These are phyloP conservation scores for Eucalyptus brandiana DNA, from an alignment of 345 rosid genomes.

Conservation along the genomic window DNA sequence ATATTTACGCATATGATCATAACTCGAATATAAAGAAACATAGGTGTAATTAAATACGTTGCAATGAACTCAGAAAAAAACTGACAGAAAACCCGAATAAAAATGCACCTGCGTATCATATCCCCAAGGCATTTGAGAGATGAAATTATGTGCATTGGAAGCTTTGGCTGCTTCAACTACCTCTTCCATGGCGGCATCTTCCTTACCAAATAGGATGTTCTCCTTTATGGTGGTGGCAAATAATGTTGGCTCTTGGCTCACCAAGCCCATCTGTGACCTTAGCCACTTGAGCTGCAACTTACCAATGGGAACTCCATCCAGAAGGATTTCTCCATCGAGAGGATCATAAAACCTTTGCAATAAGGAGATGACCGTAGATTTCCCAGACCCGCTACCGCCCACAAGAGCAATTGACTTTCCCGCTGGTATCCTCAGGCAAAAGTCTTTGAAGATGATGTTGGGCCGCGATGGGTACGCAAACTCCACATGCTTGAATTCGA, in stretches of 20 bases:
- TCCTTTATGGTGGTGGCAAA: constrained; percentile 25
- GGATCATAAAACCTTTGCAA: constrained; percentile 5
- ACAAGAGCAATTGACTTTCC: background rate
- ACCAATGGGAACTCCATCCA: background rate
- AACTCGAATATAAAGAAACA: background rate
- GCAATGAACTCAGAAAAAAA: background rate
- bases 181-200: constrained; percentile 16
- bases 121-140: constrained; percentile 10
- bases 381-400: constrained; percentile 3
- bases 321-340: background rate
- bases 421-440: background rate
- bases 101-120: constrained; percentile 22
- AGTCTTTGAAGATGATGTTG: background rate
- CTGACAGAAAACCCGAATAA: background rate
- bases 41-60: background rate
- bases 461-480: background rate
- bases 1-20: background rate
- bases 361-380: constrained; percentile 1
- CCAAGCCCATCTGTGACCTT: constrained; percentile 18
- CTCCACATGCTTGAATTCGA: background rate
- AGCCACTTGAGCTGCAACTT: background rate
- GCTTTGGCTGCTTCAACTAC: constrained; percentile 17
- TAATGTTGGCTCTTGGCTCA: constrained; percentile 34
- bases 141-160: constrained; percentile 26
- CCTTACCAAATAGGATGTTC: constrained; percentile 30